Evolutionary conservation across 495 filamentous ascomycete species (phyloP), one percentile per base, ranked within the genome.

Genomic region (Penicillium longicatenatum): DNA sequence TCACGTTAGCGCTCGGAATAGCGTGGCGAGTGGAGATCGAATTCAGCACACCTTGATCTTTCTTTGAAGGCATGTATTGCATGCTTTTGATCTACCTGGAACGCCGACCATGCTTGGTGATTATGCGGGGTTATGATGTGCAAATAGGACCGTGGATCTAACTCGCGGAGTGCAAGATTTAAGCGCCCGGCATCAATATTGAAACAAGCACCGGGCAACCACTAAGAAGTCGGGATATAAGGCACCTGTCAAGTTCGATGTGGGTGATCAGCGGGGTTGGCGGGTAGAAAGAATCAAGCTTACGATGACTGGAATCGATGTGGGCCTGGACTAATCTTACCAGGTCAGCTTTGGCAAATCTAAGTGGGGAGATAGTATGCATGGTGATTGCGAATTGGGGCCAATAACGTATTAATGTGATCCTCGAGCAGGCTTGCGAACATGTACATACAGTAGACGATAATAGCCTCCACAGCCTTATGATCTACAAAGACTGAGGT

Each of bases 51-150:
- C 46, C 46, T 49, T 49, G 6, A 49, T 49, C 24, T 49, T 49
- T 49, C 46, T 26, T 31, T 49, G 46, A 19, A 49, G 17, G 26
- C 22, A 51, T 21, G 30, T 37, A 51, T 51, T 51, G 30, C 48
- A 51, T 35, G 26, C 48, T n/a, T 51, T 20, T 16, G 48, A 37
- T 51, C 48, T 20, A 51, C 48, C 17, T 33, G 48, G 30, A 51
- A 51, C 48, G 29, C 48, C 30, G 16, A 49, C 46, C 30, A 35
- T 50, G 22, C 16, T 48, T 39, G 37, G 4, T 39, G 37, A 39
- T 39, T 7, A n/a, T 16, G 14, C 37, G 37, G 16, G 16, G 37
- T n/a, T 17, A 17, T 17, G 6, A 6, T n/a, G 14, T 17, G 6
- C 7, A 35, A 6, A 39, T 17, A 7, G 16, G 16, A 39, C 7